Evolutionary conservation across 2,329 filamentous ascomycete genomes (phyloP), one percentile per base, ranked within the genome.

Genomic region (Tolypocladium tundrense): DNA sequence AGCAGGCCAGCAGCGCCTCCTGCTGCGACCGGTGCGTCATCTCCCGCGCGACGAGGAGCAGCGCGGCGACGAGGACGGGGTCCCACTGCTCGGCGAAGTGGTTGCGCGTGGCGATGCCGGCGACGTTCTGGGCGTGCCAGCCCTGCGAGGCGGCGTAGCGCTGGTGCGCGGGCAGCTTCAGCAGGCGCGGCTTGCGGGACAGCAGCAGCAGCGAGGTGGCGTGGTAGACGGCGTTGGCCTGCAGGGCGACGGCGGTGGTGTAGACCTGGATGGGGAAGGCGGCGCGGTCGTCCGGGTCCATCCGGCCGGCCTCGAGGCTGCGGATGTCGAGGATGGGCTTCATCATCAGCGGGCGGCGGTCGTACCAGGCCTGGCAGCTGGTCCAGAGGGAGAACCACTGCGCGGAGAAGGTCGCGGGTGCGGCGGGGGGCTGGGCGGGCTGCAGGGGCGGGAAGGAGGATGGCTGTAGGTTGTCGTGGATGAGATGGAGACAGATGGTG

Each of bases 11-110:
- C 31, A 67, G 52, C 24, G 63, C 59, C 6, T 59, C 53, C 50
- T 69, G 67, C 52, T 69, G 67, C 9, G 66, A 64, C n/a, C 56
- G 39, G 55, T 69, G 66, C 39, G 66, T 67, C 60, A 67, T 48
- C 14, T 48, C 45, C 8, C 45, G 31, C 45, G 45, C 45, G 6
- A 48, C 24, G 45, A 48, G 24, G 45, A 48, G 45, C 45, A 48
- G 45, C 24, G 45, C 45, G 24, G 45, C 45, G 45, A 48, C 16
- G 6, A 48, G 14, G 8, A 48, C 19, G 24, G 45, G 45, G 27
- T 48, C 45, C 45, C 45, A 48, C 45, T 48, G 45, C 45, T 48
- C 45, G 14, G 24, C 45, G 14, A 48, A 48, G 24, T 48, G 24
- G 45, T 48, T 48, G 24, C 45, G 45, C 45, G 45, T 31, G 24